phyloP scores from a whole-genome alignment of 192 early-diverging fungal species.

The Coemansia sp. region DNA sequence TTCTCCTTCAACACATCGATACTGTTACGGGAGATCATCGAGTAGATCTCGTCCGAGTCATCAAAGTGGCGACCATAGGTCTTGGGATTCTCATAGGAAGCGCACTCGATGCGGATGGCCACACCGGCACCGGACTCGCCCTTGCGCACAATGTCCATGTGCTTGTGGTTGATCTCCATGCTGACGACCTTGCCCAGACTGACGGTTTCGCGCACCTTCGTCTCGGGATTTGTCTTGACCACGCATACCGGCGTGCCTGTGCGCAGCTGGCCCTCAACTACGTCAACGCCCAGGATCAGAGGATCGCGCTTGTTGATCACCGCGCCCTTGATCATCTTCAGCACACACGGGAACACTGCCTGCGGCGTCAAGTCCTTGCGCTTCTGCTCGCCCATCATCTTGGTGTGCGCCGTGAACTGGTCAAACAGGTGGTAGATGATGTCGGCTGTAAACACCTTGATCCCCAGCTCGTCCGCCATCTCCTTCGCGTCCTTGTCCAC shows the following conservation, averaged over 20 bases:
- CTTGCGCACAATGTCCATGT: slow-evolving; percentile 76
- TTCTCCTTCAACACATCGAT: slow-evolving; percentile 95
- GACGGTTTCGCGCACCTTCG: slow-evolving; percentile 70
- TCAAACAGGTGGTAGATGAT: slow-evolving; percentile 99
- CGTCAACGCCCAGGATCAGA: slow-evolving; percentile 93
- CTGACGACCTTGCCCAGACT: slow-evolving; percentile 84
- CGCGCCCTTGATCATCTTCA: slow-evolving; percentile 83
- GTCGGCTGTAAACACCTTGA: slow-evolving; percentile 93
- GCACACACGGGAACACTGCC: slow-evolving; percentile 95
- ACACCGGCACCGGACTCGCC: slow-evolving; percentile 82
- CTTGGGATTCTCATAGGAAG: slow-evolving; percentile 82
- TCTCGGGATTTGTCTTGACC: slow-evolving; percentile 68
- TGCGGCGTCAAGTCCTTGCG: slow-evolving; percentile 81
- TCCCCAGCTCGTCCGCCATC: slow-evolving; percentile 85
- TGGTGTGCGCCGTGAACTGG: slow-evolving; percentile 79
- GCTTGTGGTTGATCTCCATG: slow-evolving; percentile 92
- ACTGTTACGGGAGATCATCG: slow-evolving; percentile 78
- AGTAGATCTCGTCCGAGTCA: slow-evolving; percentile 77
- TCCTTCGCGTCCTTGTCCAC: slow-evolving; percentile 87
- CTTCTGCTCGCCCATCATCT: slow-evolving; percentile 78
- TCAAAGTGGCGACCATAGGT: slow-evolving; percentile 92
- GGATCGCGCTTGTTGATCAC: slow-evolving; percentile 96
- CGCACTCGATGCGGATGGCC: slow-evolving; percentile 87
- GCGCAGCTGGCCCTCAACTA: slow-evolving; percentile 87
- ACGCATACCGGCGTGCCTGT: slow-evolving; percentile 92